Base-by-base conservation (phyloP, 2,329 filamentous ascomycete species). In the Fusarium austroafricanum region DNA sequence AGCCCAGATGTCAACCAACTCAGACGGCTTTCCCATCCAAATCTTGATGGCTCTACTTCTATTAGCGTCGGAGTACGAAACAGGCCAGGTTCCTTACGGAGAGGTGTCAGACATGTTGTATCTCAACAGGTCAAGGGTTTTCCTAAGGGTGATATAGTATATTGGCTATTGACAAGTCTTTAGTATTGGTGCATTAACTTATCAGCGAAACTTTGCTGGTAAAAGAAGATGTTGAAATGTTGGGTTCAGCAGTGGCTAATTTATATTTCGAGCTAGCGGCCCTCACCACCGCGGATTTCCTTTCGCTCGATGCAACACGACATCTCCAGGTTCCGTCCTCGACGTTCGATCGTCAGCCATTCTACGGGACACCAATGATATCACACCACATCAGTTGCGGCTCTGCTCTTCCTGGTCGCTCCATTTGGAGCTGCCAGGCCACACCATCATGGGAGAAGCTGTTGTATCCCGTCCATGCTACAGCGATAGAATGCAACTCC, bases 321-420 rank as follows among this genome's bases (percentile, higher is more conserved):
- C 51, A 55, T 61, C 50, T 50, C 43, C 31, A 52, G 55, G 50
- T 55, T 58, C 54, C 51, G 47, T 43, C 53, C 17, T 56, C 42
- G 50, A 59, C 35, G 47, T 53, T 71, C 37, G 45, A 71, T 74
- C 56, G 40, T 59, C 56, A 55, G 29, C 53, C 46, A 49, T 57
- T 31, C 59, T 40, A 3, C 26, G 26, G 35, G 47, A 66, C 57
- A 62, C 75, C 75, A 77, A 75, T 75, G 61, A 68, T 49, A 57
- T 55, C 43, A 61, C 61, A 69, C 65, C 74, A 77, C 75, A 75
- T 77, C 58, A 61, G 39, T 37, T 71, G 72, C 63, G 68, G 64
- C 71, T 75, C 70, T 70, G 63, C 60, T 65, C 37, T 38, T 44
- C 43, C 49, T 23, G 35, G 54, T 37, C 47, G 23, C 38, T 58